phyloP scores from a whole-genome alignment of 805 yeast species.

The Metschnikowia picachoensis region DNA sequence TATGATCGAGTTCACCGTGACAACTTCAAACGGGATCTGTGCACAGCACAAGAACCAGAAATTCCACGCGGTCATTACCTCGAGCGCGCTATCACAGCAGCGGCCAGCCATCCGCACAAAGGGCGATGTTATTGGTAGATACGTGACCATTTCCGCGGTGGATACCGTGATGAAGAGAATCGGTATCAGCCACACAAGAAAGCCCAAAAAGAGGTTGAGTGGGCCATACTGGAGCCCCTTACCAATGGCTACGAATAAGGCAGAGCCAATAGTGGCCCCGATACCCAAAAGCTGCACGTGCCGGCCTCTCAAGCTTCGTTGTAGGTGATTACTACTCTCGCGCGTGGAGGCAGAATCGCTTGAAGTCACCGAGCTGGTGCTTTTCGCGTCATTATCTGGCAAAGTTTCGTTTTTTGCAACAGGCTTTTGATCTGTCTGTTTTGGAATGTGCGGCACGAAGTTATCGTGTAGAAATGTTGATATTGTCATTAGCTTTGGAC shows the following conservation, averaged over 20 bases:
- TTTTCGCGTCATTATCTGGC: conserved; percentile 2
- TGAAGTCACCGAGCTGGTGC: conserved; percentile 9
- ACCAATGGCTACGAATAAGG: conserved; percentile 71
- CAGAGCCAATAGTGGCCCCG: conserved; percentile 82
- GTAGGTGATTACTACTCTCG: conserved; percentile 18
- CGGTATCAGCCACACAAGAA: conserved; percentile 66
- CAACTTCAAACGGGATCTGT: conserved; percentile 78
- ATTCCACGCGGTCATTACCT: conserved; percentile 75
- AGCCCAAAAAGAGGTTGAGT: conserved; percentile 60
- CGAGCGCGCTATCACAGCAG: conserved; percentile 72
- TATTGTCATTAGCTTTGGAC: conserved; percentile 1
- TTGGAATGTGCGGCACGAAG: conserved; percentile 17
- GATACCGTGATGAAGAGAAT: conserved; percentile 63
- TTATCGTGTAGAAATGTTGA: conserved; percentile 11
- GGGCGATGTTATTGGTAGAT: conserved; percentile 73
- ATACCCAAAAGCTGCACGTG: conserved; percentile 78
- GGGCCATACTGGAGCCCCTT: conserved; percentile 63
- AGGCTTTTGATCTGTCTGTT: background rate
- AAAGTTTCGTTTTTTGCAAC: background rate
- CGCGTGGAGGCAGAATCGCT: conserved; percentile 10
- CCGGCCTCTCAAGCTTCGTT: conserved; percentile 53
- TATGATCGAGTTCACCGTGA: conserved; percentile 72
- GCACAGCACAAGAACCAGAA: conserved; percentile 74
- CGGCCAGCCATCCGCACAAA: conserved; percentile 71
- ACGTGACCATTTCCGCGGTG: conserved; percentile 77